Base-by-base conservation (phyloP, 2,329 filamentous ascomycete species). In the Fusarium albidum region DNA sequence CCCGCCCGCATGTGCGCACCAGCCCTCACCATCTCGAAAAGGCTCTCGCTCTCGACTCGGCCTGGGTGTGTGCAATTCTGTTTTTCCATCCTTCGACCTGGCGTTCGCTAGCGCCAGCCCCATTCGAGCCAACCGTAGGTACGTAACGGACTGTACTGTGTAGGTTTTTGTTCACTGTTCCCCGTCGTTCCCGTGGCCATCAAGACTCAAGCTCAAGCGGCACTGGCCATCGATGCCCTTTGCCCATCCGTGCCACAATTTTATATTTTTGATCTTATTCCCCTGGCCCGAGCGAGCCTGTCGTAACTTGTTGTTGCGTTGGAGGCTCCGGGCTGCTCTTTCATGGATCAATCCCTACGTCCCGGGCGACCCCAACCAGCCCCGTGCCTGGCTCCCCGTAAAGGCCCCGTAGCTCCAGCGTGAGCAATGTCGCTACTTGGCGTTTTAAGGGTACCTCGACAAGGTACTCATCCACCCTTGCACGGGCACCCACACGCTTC, bases 81-180 rank as follows among this genome's bases (percentile, higher is more conserved):
- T 32, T 62, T 62, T 62, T 67, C 59, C 59, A 61, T 65, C 50
- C 56, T 66, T 61, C 56, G 44, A 62, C 61, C 54, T 61, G 55
- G 64, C 57, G 53, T 49, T 49, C 50, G 46, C 59, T 66, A 66
- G 64, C 46, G 64, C 52, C 61, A 57, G 52, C 55, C 50, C 55
- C 59, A 59, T 58, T 58, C 53, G 55, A 55, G 49, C 53, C 56
- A 52, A 50, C 49, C 59, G 52, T 58, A 49, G 57, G 49, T 45
- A 40, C 44, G n/a, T n/a, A n/a, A n/a, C n/a, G n/a, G n/a, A n/a
- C 44, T 47, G 25, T 47, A 47, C 32, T 34, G 17, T 15, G 32
- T 34, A 34, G 13, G 4, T 7, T 17, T 6, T 15, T n/a, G 14
- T 13, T 31, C 9, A 15, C 39, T 42, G 17, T 6, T 15, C n/a